phyloP scores from a whole-genome alignment of 2,329 filamentous ascomycete genomes.

The Mycogone perniciosa region DNA sequence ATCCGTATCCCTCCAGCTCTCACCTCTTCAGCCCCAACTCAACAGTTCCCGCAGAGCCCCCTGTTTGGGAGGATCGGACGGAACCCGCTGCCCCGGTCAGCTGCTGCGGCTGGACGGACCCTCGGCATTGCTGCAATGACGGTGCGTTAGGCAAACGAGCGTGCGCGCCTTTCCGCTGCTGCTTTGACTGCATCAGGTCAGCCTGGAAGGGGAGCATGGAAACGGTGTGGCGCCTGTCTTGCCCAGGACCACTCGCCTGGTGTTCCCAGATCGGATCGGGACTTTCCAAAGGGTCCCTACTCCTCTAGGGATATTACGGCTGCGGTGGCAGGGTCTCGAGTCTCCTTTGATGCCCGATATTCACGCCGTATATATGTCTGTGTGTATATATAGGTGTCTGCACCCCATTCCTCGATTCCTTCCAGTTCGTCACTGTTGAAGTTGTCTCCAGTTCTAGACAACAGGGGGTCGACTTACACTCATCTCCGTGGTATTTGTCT shows the following conservation, averaged over 20 bases:
- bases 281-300: too few relatives aligned
- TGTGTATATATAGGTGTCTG: not conserved
- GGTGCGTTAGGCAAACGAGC: too few relatives aligned
- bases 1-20: too few relatives aligned
- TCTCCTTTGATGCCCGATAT: not conserved
- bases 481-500: not conserved
- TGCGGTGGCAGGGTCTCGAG: not conserved
- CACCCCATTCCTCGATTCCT: not conserved
- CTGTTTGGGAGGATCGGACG: not conserved
- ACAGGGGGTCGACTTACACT: not conserved
- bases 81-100: not conserved
- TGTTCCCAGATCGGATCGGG: not conserved
- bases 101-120: constrained; percentile 1
- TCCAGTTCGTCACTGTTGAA: not conserved
- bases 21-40: too few relatives aligned
- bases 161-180: not conserved
- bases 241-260: too few relatives aligned
- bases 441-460: not conserved
- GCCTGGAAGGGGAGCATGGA: not conserved
- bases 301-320: too few relatives aligned
- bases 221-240: constrained; percentile 3
- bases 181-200: not conserved
- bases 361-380: constrained; percentile 1
- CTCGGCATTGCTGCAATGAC: not conserved
- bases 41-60: too few relatives aligned